These are phyloP conservation scores for Opeltia flavorubescens DNA, from an alignment of 495 filamentous ascomycete genomes.

Conservation along the genomic window DNA sequence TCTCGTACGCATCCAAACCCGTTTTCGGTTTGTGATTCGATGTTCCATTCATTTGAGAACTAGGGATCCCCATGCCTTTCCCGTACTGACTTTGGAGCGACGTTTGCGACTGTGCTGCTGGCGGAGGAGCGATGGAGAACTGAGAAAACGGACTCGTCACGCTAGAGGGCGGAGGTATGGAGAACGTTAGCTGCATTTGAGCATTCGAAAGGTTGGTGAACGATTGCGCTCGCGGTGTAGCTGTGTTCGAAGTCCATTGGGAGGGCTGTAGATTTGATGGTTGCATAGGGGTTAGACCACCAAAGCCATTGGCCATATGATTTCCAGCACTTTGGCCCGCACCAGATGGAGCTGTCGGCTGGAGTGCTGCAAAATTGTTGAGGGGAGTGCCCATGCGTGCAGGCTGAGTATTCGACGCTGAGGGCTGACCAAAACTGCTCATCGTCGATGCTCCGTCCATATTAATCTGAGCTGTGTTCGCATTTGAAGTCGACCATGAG, in stretches of 20 bases:
- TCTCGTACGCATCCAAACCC: slow-evolving; percentile 70
- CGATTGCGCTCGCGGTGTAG: slow-evolving; percentile 17
- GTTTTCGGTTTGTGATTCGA: slow-evolving; percentile 29
- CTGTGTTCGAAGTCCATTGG: slow-evolving; percentile 3
- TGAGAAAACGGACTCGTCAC: slow-evolving; percentile 5
- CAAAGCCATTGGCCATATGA: slow-evolving; percentile 4
- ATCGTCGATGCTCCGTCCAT: slow-evolving; percentile 11
- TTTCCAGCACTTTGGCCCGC: slow-evolving; percentile 6
- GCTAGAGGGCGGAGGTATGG: slow-evolving; percentile 29
- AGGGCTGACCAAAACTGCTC: neutral
- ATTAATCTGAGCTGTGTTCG: slow-evolving; percentile 10
- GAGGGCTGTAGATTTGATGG: slow-evolving; percentile 4
- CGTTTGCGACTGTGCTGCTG: slow-evolving; percentile 5
- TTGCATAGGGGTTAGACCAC: slow-evolving; percentile 11
- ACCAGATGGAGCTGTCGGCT: slow-evolving; percentile 21
- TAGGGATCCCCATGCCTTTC: slow-evolving; percentile 18
- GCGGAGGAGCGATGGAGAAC: slow-evolving; percentile 4
- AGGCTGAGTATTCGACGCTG: slow-evolving; percentile 23
- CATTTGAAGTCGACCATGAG: slow-evolving; percentile 29
- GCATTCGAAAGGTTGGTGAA: neutral
- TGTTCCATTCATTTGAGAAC: slow-evolving; percentile 7
- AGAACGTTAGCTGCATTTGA: slow-evolving; percentile 25
- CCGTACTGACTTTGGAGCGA: slow-evolving; percentile 13
- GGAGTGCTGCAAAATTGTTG: slow-evolving; percentile 33
- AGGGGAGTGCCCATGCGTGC: slow-evolving; percentile 40